A percentile compares a stretch with the other conserved stretches of the same genome.
phyloP scores from a whole-genome alignment of 2,329 filamentous ascomycete genomes.

The Magnaporthiopsis rhizophila region DNA sequence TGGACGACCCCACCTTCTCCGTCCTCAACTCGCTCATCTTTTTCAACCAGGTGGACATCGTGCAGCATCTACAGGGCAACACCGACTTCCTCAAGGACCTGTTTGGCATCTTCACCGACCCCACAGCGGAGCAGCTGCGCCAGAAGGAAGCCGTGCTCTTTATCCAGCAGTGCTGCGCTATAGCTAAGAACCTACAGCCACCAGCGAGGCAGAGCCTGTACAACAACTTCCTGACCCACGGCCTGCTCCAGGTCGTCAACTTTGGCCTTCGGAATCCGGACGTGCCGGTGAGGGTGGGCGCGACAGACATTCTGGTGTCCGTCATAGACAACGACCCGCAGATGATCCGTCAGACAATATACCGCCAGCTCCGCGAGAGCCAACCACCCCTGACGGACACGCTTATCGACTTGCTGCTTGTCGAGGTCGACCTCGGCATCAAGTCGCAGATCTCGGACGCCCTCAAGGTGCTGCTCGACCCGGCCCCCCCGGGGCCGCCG shows the following conservation, averaged over 20 bases:
- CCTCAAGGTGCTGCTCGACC: constrained; percentile 88
- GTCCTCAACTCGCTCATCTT: constrained; percentile 97
- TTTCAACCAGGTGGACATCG: constrained; percentile 97
- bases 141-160: constrained; percentile 95
- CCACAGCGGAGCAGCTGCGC: constrained; percentile 56
- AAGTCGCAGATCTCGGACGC: constrained; percentile 94
- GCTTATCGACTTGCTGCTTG: constrained; percentile 80
- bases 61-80: constrained; percentile 87
- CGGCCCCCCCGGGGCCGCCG: constrained; percentile 37
- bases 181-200: constrained; percentile 89
- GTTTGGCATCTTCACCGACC: constrained; percentile 72
- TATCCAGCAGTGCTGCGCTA: constrained; percentile 90
- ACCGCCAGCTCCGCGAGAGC: constrained; percentile 84
- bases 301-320: constrained; percentile 86
- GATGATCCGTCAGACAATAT: constrained; percentile 89
- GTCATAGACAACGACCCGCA: constrained; percentile 93
- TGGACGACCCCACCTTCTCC: constrained; percentile 96
- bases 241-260: constrained; percentile 81
- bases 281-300: constrained; percentile 78
- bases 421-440: constrained; percentile 87
- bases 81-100: constrained; percentile 71
- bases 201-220: constrained; percentile 74
- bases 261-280: constrained; percentile 83
- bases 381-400: constrained; percentile 82
- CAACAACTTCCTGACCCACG: constrained; percentile 81